Conservation (phyloP, 2,329 filamentous ascomycete genomes). For the Incumbomyces lentus region DNA sequence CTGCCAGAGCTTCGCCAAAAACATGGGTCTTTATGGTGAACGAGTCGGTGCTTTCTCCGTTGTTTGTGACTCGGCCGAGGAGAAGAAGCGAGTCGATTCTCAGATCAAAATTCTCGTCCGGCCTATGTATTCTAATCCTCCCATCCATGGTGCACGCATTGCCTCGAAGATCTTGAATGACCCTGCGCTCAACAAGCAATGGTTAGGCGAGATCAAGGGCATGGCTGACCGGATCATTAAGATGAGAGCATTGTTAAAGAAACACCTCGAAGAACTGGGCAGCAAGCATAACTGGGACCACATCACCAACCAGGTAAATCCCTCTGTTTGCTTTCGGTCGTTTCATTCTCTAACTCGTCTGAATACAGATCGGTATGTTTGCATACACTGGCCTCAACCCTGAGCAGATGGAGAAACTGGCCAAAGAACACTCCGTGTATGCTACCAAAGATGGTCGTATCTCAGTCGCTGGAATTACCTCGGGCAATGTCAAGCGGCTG, state of each 20-base stretch:
- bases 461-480: constrained; percentile 40
- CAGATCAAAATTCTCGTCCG: constrained; percentile 98
- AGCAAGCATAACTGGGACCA: constrained; percentile 98
- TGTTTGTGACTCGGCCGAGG: constrained; percentile 70
- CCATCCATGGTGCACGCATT: constrained; percentile 89
- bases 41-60: constrained; percentile 95
- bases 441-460: constrained; percentile 65
- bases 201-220: constrained; percentile 91
- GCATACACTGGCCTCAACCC: constrained; percentile 89
- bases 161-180: constrained; percentile 87
- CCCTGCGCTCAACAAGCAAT: constrained; percentile 75
- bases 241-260: constrained; percentile 90
- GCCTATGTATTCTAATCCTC: constrained; percentile 96
- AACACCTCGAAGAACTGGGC: constrained; percentile 87
- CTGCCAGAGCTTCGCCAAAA: constrained; percentile 95
- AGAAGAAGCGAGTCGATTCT: constrained; percentile 92
- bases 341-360: constrained; percentile 6
- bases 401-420: constrained; percentile 82
- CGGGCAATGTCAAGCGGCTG: constrained; percentile 40
- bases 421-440: constrained; percentile 95
- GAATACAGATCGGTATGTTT: constrained; percentile 82
- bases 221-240: constrained; percentile 99
- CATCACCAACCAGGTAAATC: constrained; percentile 70
- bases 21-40: constrained; percentile 99
- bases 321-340: background rate